Percentiles rank a stretch among this genome's conserved stretches.
Conservation (phyloP, 2,329 filamentous ascomycete species). For the Colletotrichum tamarilloi region DNA sequence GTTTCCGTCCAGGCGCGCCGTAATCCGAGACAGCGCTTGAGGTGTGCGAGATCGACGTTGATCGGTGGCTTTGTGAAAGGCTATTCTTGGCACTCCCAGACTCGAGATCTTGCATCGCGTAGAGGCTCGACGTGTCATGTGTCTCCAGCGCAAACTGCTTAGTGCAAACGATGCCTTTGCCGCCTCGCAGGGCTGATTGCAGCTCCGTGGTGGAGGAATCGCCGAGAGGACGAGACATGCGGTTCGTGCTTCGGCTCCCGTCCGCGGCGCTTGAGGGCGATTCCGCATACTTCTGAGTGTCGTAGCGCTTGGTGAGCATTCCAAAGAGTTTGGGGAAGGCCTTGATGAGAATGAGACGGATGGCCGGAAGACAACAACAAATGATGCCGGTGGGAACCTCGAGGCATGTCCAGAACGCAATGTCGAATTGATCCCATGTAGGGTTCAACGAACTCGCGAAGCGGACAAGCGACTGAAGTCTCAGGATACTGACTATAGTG, state of each 20-base stretch:
- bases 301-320: constrained; percentile 18
- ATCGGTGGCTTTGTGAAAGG: constrained; percentile 13
- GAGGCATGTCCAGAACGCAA: constrained; percentile 37
- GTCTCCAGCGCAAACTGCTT: constrained; percentile 3
- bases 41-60: constrained; percentile 14
- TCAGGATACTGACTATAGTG: constrained; percentile 45
- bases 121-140: constrained; percentile 5
- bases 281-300: not conserved
- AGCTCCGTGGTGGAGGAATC: constrained; percentile 9
- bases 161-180: constrained; percentile 1
- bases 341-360: constrained; percentile 33
- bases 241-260: not conserved
- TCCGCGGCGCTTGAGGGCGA: constrained; percentile 5
- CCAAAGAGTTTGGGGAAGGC: constrained; percentile 18
- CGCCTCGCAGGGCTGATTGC: not conserved
- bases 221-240: not conserved
- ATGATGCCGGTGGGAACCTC: constrained; percentile 30
- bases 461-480: constrained; percentile 42
- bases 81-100: constrained; percentile 2
- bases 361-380: constrained; percentile 28
- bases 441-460: constrained; percentile 43
- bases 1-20: not conserved
- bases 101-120: constrained; percentile 22
- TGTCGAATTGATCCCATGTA: constrained; percentile 43
- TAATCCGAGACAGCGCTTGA: constrained; percentile 10